These are phyloP conservation scores for Fusarium circinatum DNA, from an alignment of 2,329 filamentous ascomycete species.

Conservation along the genomic window DNA sequence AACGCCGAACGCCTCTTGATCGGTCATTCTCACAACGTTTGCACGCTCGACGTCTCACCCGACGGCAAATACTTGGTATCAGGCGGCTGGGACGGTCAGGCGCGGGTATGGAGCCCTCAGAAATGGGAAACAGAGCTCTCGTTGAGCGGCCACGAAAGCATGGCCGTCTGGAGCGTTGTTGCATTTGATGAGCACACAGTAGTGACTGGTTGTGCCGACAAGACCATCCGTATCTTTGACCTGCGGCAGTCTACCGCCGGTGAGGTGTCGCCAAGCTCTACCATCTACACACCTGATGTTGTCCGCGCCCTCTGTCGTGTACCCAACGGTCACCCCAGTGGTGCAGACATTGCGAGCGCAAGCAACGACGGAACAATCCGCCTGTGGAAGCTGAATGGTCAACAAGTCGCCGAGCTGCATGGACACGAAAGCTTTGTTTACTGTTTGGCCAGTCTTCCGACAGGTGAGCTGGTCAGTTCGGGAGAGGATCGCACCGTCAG, in stretches of 20 bases:
- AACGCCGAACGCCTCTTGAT: conserved; percentile 87
- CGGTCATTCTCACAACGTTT: conserved; percentile 89
- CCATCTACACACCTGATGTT: conserved; percentile 77
- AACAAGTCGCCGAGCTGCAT: conserved; percentile 78
- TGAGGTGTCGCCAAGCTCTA: conserved; percentile 62
- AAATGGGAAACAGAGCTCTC: conserved; percentile 83
- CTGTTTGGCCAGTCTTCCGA: conserved; percentile 78
- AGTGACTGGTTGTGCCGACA: conserved; percentile 92
- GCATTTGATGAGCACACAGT: conserved; percentile 83
- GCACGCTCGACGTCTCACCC: conserved; percentile 81
- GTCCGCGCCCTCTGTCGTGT: conserved; percentile 89
- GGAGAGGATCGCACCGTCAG: conserved; percentile 95
- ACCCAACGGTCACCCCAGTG: conserved; percentile 78
- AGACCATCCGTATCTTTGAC: conserved; percentile 86
- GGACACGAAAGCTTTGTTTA: conserved; percentile 98
- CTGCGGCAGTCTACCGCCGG: conserved; percentile 69
- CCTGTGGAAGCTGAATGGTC: conserved; percentile 84
- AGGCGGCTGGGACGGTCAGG: conserved; percentile 92
- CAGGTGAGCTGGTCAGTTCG: conserved; percentile 88
- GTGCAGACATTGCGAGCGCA: conserved; percentile 93
- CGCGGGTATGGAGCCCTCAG: conserved; percentile 84
- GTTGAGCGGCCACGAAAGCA: conserved; percentile 78
- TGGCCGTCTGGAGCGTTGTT: conserved; percentile 89
- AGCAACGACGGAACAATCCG: conserved; percentile 92
- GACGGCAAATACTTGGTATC: conserved; percentile 82